A percentile compares a stretch with the other conserved stretches of the same genome.
Conservation (phyloP, 177 flowering plant genomes). For the Vitis hybrid region DNA sequence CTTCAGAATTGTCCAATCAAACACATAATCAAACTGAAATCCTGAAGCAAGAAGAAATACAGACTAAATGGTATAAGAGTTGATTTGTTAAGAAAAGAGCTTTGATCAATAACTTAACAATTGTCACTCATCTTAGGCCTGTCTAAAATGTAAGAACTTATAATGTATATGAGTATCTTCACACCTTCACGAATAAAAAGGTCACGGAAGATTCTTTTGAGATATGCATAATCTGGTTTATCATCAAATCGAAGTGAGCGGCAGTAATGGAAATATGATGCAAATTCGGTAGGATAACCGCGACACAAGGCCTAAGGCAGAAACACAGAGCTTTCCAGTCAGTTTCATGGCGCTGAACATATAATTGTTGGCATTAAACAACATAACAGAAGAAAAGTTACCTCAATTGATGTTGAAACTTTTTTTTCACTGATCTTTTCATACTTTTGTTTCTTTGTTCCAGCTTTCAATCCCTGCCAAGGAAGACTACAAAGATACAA, state of each 20-base stretch:
- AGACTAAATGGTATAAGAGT: not conserved
- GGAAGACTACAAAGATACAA: slow-evolving; percentile 40
- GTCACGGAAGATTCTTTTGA: slow-evolving; percentile 86
- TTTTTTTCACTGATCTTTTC: slow-evolving; percentile 67
- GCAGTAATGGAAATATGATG: slow-evolving; percentile 90
- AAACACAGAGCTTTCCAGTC: slow-evolving; percentile 3
- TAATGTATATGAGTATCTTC: not conserved
- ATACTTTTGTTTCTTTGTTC: slow-evolving; percentile 62
- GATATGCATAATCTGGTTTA: slow-evolving; percentile 89
- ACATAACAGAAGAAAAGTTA: slow-evolving; percentile 7
- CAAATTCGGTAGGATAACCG: slow-evolving; percentile 89
- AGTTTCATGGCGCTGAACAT: not conserved
- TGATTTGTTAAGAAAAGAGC: too few species aligned
- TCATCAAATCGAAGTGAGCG: slow-evolving; percentile 90
- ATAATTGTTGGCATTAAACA: not conserved
- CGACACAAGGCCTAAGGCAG: slow-evolving; percentile 71
- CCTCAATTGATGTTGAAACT: slow-evolving; percentile 65
- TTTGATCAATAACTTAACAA: too few species aligned
- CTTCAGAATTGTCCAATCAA: slow-evolving; percentile 95
- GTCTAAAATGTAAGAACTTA: not conserved
- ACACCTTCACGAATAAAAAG: slow-evolving; percentile 93
- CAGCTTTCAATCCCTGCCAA: slow-evolving; percentile 67
- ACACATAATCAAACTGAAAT: slow-evolving; percentile 92
- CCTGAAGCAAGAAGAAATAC: slow-evolving; percentile 41
- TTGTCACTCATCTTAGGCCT: too few species aligned